A percentile compares a stretch with the other conserved stretches of the same genome.
Evolutionary conservation across 2,329 filamentous ascomycete species (phyloP).

Genomic region (Didymella pinodella): DNA sequence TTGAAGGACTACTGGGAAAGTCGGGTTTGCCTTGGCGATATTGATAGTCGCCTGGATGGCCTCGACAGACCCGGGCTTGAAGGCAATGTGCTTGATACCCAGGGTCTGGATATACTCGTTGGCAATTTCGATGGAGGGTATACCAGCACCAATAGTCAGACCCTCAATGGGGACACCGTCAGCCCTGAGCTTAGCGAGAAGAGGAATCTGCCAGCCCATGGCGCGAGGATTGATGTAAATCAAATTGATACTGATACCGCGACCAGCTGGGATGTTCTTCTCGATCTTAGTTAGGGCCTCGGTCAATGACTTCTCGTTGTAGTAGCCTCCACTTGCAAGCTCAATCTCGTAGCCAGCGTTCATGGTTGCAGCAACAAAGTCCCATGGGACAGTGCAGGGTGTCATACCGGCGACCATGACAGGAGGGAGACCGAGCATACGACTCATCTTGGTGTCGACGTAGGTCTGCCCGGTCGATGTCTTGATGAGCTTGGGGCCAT

Average conservation of each 20-base stretch:
- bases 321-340: slow-evolving; percentile 61
- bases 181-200: slow-evolving; percentile 57
- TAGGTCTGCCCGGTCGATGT: slow-evolving; percentile 89
- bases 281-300: slow-evolving; percentile 58
- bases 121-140: slow-evolving; percentile 58
- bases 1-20: slow-evolving; percentile 57
- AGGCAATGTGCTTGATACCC: slow-evolving; percentile 58
- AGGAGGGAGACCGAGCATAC: slow-evolving; percentile 57
- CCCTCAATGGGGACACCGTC: slow-evolving; percentile 59
- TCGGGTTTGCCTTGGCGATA: slow-evolving; percentile 57
- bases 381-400: slow-evolving; percentile 56
- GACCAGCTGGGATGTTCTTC: slow-evolving; percentile 55
- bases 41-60: slow-evolving; percentile 58
- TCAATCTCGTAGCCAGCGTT: slow-evolving; percentile 61
- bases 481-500: slow-evolving; percentile 89
- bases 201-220: slow-evolving; percentile 62
- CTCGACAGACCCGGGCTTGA: slow-evolving; percentile 58
- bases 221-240: slow-evolving; percentile 63
- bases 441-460: slow-evolving; percentile 82
- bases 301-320: slow-evolving; percentile 55
- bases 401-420: slow-evolving; percentile 61
- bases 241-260: slow-evolving; percentile 62
- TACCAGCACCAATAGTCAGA: slow-evolving; percentile 58
- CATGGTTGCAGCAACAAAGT: slow-evolving; percentile 63
- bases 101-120: slow-evolving; percentile 66